phyloP scores from a whole-genome alignment of 805 yeast genomes.

The Yamadazyma phyllophila region DNA sequence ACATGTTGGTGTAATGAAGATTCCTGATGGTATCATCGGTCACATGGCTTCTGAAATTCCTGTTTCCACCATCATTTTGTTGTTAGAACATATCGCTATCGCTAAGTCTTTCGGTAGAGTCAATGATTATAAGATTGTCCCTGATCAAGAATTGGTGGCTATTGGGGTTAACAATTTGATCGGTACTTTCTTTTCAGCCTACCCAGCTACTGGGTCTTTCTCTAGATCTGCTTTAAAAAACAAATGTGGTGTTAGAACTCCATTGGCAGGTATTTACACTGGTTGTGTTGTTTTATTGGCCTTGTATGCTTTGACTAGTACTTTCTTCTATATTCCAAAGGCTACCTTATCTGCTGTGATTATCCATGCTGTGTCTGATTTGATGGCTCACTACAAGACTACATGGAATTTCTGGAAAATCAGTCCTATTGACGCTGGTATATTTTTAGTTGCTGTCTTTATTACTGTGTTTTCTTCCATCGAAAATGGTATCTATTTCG shows the following conservation, averaged over 20 bases:
- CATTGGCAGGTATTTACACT: slow-evolving; percentile 86
- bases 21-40: slow-evolving; percentile 57
- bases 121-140: slow-evolving; percentile 85
- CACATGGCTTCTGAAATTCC: slow-evolving; percentile 78
- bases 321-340: slow-evolving; percentile 87
- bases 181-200: slow-evolving; percentile 90
- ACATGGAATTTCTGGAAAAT: slow-evolving; percentile 70
- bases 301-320: slow-evolving; percentile 74
- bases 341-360: slow-evolving; percentile 85
- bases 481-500: slow-evolving; percentile 89
- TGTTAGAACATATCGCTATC: slow-evolving; percentile 90
- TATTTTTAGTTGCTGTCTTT: slow-evolving; percentile 70
- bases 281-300: slow-evolving; percentile 88
- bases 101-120: slow-evolving; percentile 91
- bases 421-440: slow-evolving; percentile 69
- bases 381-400: slow-evolving; percentile 66
- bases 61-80: slow-evolving; percentile 75
- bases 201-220: slow-evolving; percentile 95
- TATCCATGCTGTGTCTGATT: slow-evolving; percentile 89
- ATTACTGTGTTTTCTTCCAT: slow-evolving; percentile 75
- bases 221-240: slow-evolving; percentile 92
- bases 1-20: slow-evolving; percentile 68
- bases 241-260: slow-evolving; percentile 94
- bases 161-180: slow-evolving; percentile 88
- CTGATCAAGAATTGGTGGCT: slow-evolving; percentile 92